Evolutionary conservation across 2,329 filamentous ascomycete species (phyloP).

Genomic region (Fusarium nodosum): DNA sequence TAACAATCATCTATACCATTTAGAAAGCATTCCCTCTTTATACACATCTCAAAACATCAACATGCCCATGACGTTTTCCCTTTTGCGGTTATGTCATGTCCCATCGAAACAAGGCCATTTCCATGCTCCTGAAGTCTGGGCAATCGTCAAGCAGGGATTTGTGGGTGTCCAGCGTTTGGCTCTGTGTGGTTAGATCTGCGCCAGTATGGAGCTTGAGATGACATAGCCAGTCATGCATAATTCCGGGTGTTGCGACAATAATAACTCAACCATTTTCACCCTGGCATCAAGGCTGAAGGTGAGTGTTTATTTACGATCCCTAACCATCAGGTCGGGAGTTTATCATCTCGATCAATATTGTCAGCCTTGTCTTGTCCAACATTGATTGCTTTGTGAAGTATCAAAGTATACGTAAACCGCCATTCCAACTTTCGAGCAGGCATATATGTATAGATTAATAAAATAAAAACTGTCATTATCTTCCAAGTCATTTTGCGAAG

Average conservation of each 20-base stretch:
- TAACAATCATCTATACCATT: not conserved
- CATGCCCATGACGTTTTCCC: slow-evolving; percentile 30
- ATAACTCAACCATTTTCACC: not conserved
- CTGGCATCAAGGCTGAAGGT: accelerated
- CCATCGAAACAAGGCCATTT: slow-evolving; percentile 25
- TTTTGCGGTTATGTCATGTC: slow-evolving; percentile 38
- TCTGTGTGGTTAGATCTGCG: slow-evolving; percentile 27
- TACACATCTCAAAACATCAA: not conserved
- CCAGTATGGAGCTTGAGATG: slow-evolving; percentile 21
- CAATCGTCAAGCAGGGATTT: not conserved
- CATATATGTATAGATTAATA: not conserved
- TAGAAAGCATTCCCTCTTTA: slow-evolving; percentile 10
- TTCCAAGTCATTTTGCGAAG: not conserved
- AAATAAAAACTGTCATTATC: not conserved
- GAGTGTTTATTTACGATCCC: slow-evolving; percentile 13
- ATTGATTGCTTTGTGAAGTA: not conserved
- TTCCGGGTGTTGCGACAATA: slow-evolving; percentile 1
- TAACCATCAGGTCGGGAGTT: not conserved
- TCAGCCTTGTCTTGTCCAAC: not conserved
- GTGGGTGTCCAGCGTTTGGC: slow-evolving; percentile 10
- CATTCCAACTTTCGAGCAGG: not conserved
- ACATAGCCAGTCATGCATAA: slow-evolving; percentile 20
- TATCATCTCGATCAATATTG: slow-evolving; percentile 26
- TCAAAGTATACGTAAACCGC: not conserved
- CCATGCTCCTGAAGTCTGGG: slow-evolving; percentile 11